These are phyloP conservation scores for Bipolaris cookei DNA, from an alignment of 2,329 filamentous ascomycete species.

Conservation along the genomic window DNA sequence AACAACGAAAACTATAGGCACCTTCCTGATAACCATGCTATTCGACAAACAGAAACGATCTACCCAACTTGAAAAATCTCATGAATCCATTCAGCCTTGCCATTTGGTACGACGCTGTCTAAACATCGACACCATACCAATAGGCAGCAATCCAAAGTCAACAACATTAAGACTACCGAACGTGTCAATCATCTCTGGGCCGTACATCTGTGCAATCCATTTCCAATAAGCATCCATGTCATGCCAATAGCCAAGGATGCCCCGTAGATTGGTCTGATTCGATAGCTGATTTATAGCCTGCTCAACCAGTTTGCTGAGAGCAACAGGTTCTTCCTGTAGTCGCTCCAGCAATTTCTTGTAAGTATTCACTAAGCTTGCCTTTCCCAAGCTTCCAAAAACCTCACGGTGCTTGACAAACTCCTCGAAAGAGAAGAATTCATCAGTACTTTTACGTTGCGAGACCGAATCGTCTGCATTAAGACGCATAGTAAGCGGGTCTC, in stretches of 20 bases:
- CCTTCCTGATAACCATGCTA: neutral
- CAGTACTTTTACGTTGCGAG: conserved; percentile 21
- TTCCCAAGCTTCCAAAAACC: conserved; percentile 8
- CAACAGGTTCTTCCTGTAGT: conserved; percentile 29
- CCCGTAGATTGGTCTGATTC: conserved; percentile 29
- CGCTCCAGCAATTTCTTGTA: conserved; percentile 31
- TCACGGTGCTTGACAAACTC: conserved; percentile 37
- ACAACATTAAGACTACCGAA: conserved; percentile 47
- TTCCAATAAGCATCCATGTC: conserved; percentile 47
- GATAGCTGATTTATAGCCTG: conserved; percentile 31
- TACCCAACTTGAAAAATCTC: neutral
- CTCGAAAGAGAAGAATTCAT: conserved; percentile 38
- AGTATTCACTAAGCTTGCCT: conserved; percentile 21
- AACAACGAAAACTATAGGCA: neutral
- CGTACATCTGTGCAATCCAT: conserved; percentile 48
- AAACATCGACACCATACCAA: conserved; percentile 48
- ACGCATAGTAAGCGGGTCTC: conserved; percentile 6
- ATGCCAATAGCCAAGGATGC: conserved; percentile 32
- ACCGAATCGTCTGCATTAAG: conserved; percentile 11
- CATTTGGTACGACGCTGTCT: conserved; percentile 43
- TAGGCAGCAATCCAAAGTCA: conserved; percentile 43
- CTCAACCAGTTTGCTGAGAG: conserved; percentile 24
- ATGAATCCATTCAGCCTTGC: conserved; percentile 30
- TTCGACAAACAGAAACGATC: neutral
- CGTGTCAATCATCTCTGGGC: conserved; percentile 41